Base-by-base conservation (phyloP, 768 basidiomycete species). In the Nidularia pulvinata region DNA sequence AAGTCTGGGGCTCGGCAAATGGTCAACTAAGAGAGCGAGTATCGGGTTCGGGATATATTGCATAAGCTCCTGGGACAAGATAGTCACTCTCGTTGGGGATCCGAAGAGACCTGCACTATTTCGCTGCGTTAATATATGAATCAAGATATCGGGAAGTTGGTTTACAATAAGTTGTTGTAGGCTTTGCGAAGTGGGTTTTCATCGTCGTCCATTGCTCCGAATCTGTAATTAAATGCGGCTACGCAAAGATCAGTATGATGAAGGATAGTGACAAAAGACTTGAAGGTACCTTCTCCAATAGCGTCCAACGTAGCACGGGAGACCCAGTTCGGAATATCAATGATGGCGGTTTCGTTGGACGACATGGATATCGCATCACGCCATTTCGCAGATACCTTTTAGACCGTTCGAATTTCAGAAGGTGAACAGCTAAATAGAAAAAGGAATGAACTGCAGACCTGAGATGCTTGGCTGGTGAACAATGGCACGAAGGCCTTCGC, bases 221-320 rank as follows among this genome's bases (percentile, higher is more conserved):
- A 81, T 30, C 69, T 69, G 57, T 81, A 74, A 50, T 81, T 80
- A 55, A 83, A 83, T 39, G 78, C 79, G 49, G 75, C 80, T 77
- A n/a, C 19, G 42, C 45, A 39, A 7, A n/a, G 34, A 39, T 53
- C n/a, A 22, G 34, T 25, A 13, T 53, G 11, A 32, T 33, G 3
- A 7, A 39, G 6, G 33, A n/a, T 19, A 25, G 37, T n/a, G 48
- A 42, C 14, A 37, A 45, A 30, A 25, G 25, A 43, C 16, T 19
- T 19, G 22, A 10, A 39, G 59, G 6, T 63, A 78, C 81, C 78
- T 62, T 74, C 69, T 6, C 79, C 82, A 51, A 83, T 77, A 11
- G 78, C 74, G 64, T 82, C 82, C 50, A 83, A 56, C 5, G 79
- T 75, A 2, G 75, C 76, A 4, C 76, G 75, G 30, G 79, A 75